phyloP scores from a whole-genome alignment of 2,329 filamentous ascomycete genomes.

The Aspergillus jensenii region DNA sequence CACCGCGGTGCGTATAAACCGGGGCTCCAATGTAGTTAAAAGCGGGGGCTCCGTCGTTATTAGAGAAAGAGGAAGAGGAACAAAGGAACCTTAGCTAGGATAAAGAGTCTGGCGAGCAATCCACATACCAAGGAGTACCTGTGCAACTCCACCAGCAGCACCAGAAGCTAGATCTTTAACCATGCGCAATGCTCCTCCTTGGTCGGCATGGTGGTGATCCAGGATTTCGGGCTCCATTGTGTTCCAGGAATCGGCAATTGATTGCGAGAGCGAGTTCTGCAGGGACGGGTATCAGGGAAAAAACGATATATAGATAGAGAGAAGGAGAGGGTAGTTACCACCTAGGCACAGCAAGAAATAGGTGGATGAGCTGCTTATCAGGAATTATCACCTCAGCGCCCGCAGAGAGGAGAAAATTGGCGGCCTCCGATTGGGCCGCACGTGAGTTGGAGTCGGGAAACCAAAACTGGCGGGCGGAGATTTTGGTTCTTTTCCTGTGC shows the following conservation, averaged over 20 bases:
- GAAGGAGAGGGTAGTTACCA: neutral
- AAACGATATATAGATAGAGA: slow-evolving; percentile 3
- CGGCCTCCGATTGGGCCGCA: slow-evolving; percentile 33
- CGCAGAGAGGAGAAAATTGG: slow-evolving; percentile 9
- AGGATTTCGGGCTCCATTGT: slow-evolving; percentile 36
- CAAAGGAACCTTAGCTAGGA: neutral
- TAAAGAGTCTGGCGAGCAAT: neutral
- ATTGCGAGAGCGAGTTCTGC: neutral
- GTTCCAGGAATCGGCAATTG: neutral
- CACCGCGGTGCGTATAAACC: neutral
- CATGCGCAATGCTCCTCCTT: slow-evolving; percentile 55
- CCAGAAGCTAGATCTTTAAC: slow-evolving; percentile 90
- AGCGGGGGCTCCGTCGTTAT: neutral
- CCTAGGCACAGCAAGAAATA: slow-evolving; percentile 1
- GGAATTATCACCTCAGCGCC: slow-evolving; percentile 12
- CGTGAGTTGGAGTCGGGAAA: slow-evolving; percentile 26
- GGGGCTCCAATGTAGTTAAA: neutral
- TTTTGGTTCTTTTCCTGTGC: slow-evolving; percentile 1
- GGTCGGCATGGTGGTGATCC: slow-evolving; percentile 33
- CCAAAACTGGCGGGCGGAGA: slow-evolving; percentile 2
- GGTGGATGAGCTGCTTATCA: slow-evolving; percentile 14
- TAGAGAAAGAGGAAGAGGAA: neutral
- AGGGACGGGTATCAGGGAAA: neutral
- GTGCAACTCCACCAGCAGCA: slow-evolving; percentile 86
- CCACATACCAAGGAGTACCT: slow-evolving; percentile 83